Evolutionary conservation across 1,284 basidiomycete genomes (phyloP).

Genomic region (Austroboletus novae-zelandiae): DNA sequence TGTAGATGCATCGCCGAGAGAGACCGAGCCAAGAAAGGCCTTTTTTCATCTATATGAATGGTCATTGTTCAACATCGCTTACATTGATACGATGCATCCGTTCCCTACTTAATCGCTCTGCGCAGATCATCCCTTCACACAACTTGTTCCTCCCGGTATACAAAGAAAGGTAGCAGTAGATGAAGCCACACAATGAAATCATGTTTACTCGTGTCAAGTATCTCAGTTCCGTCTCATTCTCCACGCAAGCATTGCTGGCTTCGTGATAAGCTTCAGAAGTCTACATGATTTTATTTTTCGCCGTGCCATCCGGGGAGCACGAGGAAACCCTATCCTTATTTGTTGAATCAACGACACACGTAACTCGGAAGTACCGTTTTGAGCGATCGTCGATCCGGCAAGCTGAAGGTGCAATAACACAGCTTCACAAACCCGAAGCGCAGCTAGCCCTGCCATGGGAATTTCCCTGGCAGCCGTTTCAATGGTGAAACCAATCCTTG

Average conservation of each 20-base stretch:
- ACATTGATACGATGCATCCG: background rate
- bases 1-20: background rate
- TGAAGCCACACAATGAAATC: background rate
- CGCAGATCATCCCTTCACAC: background rate
- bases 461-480: background rate
- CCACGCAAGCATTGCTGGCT: too few species aligned
- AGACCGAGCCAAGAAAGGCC: background rate
- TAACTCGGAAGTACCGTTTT: background rate
- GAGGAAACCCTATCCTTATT: background rate
- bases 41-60: background rate
- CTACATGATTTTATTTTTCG: background rate
- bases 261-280: background rate
- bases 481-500: background rate
- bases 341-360: slow-evolving; percentile 1
- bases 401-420: background rate
- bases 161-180: background rate
- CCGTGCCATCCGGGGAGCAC: background rate
- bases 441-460: background rate
- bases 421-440: slow-evolving; percentile 1
- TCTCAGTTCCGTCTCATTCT: slow-evolving; percentile 1
- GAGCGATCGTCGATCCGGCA: background rate
- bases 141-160: too few species aligned
- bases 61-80: background rate
- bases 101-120: background rate
- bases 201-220: background rate